phyloP scores from a whole-genome alignment of 345 rosid species.

The Brassica rapa region DNA sequence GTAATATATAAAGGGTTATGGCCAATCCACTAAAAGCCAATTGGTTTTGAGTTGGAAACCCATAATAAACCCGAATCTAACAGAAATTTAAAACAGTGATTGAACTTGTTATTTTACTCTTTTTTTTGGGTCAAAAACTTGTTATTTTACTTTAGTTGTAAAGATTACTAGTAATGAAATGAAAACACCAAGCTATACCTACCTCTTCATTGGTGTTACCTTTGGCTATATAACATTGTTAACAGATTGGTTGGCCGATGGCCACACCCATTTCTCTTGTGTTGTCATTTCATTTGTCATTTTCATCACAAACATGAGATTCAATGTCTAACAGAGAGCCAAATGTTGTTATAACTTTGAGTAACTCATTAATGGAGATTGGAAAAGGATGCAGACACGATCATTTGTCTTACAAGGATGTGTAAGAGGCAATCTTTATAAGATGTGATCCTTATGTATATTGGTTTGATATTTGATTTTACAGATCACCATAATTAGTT shows the following conservation, averaged over 20 bases:
- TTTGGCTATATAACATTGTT: not conserved
- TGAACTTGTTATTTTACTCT: no score
- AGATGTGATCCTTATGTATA: not conserved
- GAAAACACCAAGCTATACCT: not conserved
- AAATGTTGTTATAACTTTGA: not conserved
- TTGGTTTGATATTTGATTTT: slow-evolving; percentile 1
- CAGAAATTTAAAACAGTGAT: no score
- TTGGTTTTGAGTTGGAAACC: no score
- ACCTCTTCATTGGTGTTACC: not conserved
- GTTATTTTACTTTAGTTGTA: not conserved
- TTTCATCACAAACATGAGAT: not conserved
- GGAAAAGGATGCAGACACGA: not conserved
- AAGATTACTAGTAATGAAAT: not conserved
- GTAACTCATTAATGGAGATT: not conserved
- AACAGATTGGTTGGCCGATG: not conserved
- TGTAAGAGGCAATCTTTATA: not conserved
- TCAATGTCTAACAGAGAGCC: not conserved
- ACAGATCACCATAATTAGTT: slow-evolving; percentile 4
- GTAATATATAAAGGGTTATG: no score
- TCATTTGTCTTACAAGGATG: not conserved
- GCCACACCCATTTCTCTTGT: not conserved
- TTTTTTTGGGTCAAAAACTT: not conserved
- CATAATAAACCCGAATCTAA: no score
- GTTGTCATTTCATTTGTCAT: not conserved
- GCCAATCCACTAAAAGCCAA: no score